Percentiles rank a stretch among this genome's conserved stretches.
Evolutionary conservation across 768 basidiomycete species (phyloP).

Genomic region (Amanita inopinata): DNA sequence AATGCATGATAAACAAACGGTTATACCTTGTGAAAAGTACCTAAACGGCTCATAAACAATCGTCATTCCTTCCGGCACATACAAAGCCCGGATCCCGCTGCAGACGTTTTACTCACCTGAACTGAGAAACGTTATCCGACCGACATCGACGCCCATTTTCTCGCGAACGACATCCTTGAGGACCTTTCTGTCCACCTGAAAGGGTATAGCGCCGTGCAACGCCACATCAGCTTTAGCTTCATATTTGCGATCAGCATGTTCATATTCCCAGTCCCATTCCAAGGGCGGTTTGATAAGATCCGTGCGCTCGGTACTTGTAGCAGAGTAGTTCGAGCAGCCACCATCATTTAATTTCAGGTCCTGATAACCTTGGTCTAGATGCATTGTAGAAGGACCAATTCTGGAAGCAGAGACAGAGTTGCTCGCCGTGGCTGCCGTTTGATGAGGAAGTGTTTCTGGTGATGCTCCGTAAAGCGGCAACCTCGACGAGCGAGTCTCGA

Average conservation of each 20-base stretch:
- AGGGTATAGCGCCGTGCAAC: conserved; percentile 52
- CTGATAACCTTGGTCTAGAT: neutral
- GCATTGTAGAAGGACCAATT: too few species aligned
- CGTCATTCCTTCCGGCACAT: conserved; percentile 4
- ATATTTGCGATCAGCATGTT: conserved; percentile 57
- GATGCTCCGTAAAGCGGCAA: too few species aligned
- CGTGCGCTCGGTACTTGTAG: neutral
- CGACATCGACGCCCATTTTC: conserved; percentile 56
- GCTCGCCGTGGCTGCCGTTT: too few species aligned
- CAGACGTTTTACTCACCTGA: conserved; percentile 45
- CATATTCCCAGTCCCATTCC: conserved; percentile 63
- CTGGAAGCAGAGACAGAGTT: too few species aligned
- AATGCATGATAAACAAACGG: neutral
- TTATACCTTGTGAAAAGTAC: conserved; percentile 78
- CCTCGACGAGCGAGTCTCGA: too few species aligned
- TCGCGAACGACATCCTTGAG: conserved; percentile 73
- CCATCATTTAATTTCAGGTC: neutral
- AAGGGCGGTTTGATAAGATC: conserved; percentile 17
- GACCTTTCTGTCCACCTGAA: conserved; percentile 66
- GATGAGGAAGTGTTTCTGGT: too few species aligned
- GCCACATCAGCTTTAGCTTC: conserved; percentile 58
- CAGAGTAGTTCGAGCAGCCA: neutral
- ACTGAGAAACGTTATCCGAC: conserved; percentile 62
- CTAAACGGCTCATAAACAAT: conserved; percentile 23
- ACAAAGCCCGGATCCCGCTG: neutral